Conservation (phyloP, 495 filamentous ascomycete genomes). For the Monascus purpureus region DNA sequence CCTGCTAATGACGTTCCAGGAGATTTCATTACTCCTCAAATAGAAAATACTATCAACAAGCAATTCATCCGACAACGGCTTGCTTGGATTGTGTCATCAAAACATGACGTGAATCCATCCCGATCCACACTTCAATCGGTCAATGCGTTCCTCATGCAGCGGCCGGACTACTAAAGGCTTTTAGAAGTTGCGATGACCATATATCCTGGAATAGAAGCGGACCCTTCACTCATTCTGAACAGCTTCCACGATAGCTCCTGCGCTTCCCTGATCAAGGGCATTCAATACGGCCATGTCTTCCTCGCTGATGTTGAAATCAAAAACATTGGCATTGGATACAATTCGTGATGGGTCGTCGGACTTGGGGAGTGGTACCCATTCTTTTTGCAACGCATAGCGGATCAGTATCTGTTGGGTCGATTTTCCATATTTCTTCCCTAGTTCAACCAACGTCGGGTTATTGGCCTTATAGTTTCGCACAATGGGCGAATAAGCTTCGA, state of each 20-base stretch:
- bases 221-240: conserved; percentile 30
- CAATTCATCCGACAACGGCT: conserved; percentile 60
- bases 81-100: conserved; percentile 60
- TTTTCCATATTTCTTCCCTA: conserved; percentile 39
- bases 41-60: conserved; percentile 44
- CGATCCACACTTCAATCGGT: conserved; percentile 72
- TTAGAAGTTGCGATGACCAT: no score
- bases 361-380: conserved; percentile 63
- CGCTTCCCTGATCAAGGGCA: conserved; percentile 46
- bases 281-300: conserved; percentile 53
- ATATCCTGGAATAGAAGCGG: background rate
- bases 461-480: conserved; percentile 47
- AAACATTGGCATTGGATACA: conserved; percentile 50
- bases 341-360: conserved; percentile 49
- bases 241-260: conserved; percentile 38
- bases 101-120: conserved; percentile 65
- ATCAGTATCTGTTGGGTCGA: conserved; percentile 40
- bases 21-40: conserved; percentile 13
- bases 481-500: conserved; percentile 54
- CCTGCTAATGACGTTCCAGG: conserved; percentile 15
- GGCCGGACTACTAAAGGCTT: conserved; percentile 22
- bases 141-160: conserved; percentile 71
- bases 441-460: conserved; percentile 35
- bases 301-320: conserved; percentile 45
- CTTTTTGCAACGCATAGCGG: conserved; percentile 49